These are phyloP conservation scores for Borealophlyctis nickersoniae DNA, from an alignment of 192 early-diverging fungal species.

Conservation along the genomic window DNA sequence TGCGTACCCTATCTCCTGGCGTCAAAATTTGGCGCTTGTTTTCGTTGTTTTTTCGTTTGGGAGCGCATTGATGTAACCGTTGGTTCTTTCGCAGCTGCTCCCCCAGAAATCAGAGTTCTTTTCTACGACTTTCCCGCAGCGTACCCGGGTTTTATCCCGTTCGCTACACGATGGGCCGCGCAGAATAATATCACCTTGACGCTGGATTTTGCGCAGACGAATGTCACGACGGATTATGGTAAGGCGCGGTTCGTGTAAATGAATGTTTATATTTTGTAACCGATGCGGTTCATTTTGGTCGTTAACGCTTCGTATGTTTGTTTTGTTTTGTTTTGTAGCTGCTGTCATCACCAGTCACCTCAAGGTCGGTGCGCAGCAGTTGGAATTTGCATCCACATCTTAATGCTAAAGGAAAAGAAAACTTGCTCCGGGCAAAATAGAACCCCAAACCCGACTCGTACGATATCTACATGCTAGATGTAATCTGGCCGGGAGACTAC, in stretches of 20 bases:
- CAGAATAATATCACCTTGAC: not conserved
- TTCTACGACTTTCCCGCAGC: no score
- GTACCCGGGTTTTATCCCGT: no score
- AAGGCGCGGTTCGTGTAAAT: no score
- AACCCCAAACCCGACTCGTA: constrained; percentile 6
- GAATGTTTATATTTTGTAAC: no score
- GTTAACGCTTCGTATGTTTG: not conserved
- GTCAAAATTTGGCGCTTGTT: no score
- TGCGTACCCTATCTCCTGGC: no score
- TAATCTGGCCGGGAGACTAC: constrained; percentile 6
- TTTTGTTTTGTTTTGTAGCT: constrained; percentile 4
- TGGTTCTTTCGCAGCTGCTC: no score
- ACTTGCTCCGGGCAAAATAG: no score
- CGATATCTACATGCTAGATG: constrained; percentile 11
- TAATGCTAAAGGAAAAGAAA: no score
- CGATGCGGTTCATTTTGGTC: not conserved
- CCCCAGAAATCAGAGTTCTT: no score
- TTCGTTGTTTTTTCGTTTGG: no score
- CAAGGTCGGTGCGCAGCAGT: not conserved
- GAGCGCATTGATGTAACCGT: no score
- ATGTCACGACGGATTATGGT: constrained; percentile 8
- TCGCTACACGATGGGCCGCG: not conserved
- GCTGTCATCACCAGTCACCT: constrained; percentile 10
- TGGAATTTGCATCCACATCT: not conserved
- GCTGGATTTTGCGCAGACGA: constrained; percentile 3